A percentile compares a stretch with the other conserved stretches of the same genome.
phyloP scores from a whole-genome alignment of 768 basidiomycete species.

The Albatrellus ellisii region DNA sequence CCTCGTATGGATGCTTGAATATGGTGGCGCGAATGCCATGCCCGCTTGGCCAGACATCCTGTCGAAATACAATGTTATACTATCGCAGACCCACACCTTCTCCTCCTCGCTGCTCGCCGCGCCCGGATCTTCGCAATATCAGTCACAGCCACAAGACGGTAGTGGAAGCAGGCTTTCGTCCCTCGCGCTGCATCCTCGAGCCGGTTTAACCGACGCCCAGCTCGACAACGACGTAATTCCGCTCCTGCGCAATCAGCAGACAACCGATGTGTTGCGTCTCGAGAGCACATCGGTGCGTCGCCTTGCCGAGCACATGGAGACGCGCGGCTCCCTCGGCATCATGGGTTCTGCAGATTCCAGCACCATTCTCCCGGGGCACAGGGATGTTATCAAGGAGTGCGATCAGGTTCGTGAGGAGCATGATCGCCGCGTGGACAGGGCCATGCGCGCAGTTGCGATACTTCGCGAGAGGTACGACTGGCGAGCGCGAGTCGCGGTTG shows the following conservation, averaged over 20 bases:
- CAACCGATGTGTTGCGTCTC: conserved; percentile 54
- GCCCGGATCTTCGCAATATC: no score
- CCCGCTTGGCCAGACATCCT: conserved; percentile 79
- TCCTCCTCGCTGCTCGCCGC: conserved; percentile 42
- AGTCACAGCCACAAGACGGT: conserved; percentile 1
- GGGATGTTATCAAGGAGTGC: conserved; percentile 45
- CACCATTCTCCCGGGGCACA: conserved; percentile 25
- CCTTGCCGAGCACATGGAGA: conserved; percentile 35
- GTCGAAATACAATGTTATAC: conserved; percentile 73
- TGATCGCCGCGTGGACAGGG: conserved; percentile 64
- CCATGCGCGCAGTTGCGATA: conserved; percentile 68
- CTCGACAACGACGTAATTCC: conserved; percentile 65
- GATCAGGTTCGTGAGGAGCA: conserved; percentile 55
- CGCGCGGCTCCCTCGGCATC: conserved; percentile 26
- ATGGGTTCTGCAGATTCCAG: conserved; percentile 12
- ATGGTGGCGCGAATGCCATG: conserved; percentile 43
- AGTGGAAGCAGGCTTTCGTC: conserved; percentile 39
- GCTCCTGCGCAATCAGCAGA: conserved; percentile 69
- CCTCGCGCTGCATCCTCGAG: conserved; percentile 54
- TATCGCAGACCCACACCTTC: conserved; percentile 74
- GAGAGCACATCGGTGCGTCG: conserved; percentile 65
- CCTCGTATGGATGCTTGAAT: conserved; percentile 51
- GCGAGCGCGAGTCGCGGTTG: conserved; percentile 69
- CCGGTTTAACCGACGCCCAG: conserved; percentile 44
- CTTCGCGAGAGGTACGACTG: conserved; percentile 72